These are phyloP conservation scores for Fraxinus dipetala DNA, from an alignment of 305 asterid species.

Conservation along the genomic window DNA sequence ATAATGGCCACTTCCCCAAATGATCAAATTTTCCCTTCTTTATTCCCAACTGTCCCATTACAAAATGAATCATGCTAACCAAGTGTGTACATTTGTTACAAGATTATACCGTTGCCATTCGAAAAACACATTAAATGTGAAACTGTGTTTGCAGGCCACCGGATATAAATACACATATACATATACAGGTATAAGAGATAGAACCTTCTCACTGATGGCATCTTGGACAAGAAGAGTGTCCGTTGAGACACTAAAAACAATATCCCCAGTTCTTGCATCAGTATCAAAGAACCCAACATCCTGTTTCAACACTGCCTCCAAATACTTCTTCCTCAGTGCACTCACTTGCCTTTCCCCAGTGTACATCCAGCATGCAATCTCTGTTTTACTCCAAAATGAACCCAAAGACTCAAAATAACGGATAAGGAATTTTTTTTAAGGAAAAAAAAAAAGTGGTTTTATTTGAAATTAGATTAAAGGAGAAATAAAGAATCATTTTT, in stretches of 20 bases:
- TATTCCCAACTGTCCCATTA: constrained; percentile 14
- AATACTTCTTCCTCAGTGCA: constrained; percentile 77
- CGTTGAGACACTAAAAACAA: constrained; percentile 93
- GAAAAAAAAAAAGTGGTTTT: background rate
- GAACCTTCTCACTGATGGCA: constrained; percentile 98
- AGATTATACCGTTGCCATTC: constrained; percentile 36
- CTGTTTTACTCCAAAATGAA: constrained; percentile 34
- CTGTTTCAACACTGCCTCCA: constrained; percentile 92
- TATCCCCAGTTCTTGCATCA: constrained; percentile 99
- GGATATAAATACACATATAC: background rate
- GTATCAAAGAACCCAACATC: constrained; percentile 98
- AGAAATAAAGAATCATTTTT: constrained; percentile 21
- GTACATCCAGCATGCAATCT: constrained; percentile 98
- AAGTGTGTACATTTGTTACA: background rate
- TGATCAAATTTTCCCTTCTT: constrained; percentile 26
- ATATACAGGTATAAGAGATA: background rate
- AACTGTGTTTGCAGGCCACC: background rate
- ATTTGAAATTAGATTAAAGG: background rate
- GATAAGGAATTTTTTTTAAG: background rate
- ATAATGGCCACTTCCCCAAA: constrained; percentile 32
- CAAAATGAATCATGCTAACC: background rate
- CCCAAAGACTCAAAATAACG: constrained; percentile 6
- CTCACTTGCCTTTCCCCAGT: constrained; percentile 95
- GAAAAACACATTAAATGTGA: constrained; percentile 24
- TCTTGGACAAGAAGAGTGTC: constrained; percentile 98